Conservation (phyloP, 2,329 filamentous ascomycete genomes). For the Ciborinia camelliae region DNA sequence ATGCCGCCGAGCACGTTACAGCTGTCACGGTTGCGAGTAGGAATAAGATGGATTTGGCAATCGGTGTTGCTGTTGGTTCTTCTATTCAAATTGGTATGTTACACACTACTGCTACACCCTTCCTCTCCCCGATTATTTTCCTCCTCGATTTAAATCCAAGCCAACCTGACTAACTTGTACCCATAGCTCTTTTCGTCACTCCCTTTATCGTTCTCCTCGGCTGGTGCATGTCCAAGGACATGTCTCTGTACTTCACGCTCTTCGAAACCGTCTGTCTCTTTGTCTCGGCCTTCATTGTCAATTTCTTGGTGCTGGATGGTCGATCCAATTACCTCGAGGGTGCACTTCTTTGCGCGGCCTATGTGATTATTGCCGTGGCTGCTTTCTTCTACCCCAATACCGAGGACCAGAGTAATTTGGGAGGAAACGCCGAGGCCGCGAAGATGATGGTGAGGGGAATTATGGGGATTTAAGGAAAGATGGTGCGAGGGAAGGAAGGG, state of each 20-base stretch:
- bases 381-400: slow-evolving; percentile 63
- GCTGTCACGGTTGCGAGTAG: slow-evolving; percentile 68
- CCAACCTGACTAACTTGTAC: slow-evolving; percentile 1
- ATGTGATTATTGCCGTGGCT: slow-evolving; percentile 64
- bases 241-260: slow-evolving; percentile 80
- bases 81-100: slow-evolving; percentile 62
- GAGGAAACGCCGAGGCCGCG: slow-evolving; percentile 33
- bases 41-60: slow-evolving; percentile 74
- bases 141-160: neutral
- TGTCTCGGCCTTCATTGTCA: slow-evolving; percentile 79
- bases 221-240: slow-evolving; percentile 66
- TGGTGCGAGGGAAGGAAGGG: neutral
- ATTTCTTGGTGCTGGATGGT: slow-evolving; percentile 81
- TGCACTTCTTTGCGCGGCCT: slow-evolving; percentile 62
- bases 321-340: slow-evolving; percentile 86
- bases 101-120: too few relatives aligned
- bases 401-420: slow-evolving; percentile 44
- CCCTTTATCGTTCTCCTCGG: slow-evolving; percentile 67
- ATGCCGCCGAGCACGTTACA: slow-evolving; percentile 70
- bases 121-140: too few relatives aligned
- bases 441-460: slow-evolving; percentile 30
- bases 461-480: slow-evolving; percentile 7
- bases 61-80: slow-evolving; percentile 67
- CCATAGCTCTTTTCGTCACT: slow-evolving; percentile 59
- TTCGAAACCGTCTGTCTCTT: slow-evolving; percentile 89